A percentile compares a stretch with the other conserved stretches of the same genome.
Conservation (phyloP, 1,139 yeast genomes). For the Saccharomycopsis crataegensis region DNA sequence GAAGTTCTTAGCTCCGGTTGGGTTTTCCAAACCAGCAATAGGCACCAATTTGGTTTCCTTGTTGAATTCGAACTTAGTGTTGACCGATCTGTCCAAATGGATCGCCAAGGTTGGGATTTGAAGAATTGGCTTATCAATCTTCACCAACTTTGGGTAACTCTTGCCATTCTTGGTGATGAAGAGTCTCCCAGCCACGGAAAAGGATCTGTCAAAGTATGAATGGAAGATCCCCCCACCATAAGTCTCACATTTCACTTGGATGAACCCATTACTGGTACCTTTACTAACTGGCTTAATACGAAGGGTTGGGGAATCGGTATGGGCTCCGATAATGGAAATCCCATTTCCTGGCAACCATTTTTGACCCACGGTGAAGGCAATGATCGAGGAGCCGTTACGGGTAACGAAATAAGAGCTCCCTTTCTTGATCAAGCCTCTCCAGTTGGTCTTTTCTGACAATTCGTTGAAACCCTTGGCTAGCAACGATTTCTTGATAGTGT, state of each 20-base stretch:
- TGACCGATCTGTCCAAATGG: slow-evolving; percentile 75
- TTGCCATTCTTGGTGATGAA: slow-evolving; percentile 48
- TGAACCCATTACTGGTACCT: slow-evolving; percentile 63
- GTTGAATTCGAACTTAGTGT: slow-evolving; percentile 78
- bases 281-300: slow-evolving; percentile 87
- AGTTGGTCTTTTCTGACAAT: slow-evolving; percentile 63
- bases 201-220: slow-evolving; percentile 83
- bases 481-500: slow-evolving; percentile 49
- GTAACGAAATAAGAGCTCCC: slow-evolving; percentile 73
- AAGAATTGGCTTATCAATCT: slow-evolving; percentile 74
- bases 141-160: slow-evolving; percentile 60
- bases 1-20: slow-evolving; percentile 30
- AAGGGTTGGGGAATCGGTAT: slow-evolving; percentile 91
- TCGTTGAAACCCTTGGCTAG: slow-evolving; percentile 60
- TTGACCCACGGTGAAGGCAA: slow-evolving; percentile 79
- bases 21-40: slow-evolving; percentile 61
- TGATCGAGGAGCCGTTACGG: slow-evolving; percentile 79
- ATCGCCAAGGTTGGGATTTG: slow-evolving; percentile 94
- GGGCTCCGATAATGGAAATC: slow-evolving; percentile 86
- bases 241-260: slow-evolving; percentile 87
- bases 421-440: slow-evolving; percentile 52
- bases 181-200: slow-evolving; percentile 88
- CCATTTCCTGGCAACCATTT: slow-evolving; percentile 77
- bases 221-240: slow-evolving; percentile 97
- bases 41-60: slow-evolving; percentile 84